Evolutionary conservation across 1,284 basidiomycete genomes (phyloP), one percentile per base, ranked within the genome.

Genomic region (Anthracocystis panici-leucophaei): DNA sequence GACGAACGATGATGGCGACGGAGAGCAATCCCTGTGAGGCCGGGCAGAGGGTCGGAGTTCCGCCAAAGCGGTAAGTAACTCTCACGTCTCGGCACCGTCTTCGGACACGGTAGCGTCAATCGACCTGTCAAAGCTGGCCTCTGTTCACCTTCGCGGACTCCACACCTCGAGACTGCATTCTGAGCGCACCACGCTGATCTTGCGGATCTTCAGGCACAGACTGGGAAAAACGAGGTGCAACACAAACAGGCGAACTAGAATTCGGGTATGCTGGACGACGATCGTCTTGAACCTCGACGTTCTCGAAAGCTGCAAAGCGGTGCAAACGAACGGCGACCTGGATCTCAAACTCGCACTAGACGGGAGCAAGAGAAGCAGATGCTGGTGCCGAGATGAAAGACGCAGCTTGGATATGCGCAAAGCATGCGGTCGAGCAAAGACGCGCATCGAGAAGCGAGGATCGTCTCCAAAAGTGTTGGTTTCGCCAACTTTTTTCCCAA

Each of bases 201-300:
- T 44, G 5, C 35, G 35, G 52, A 45, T 51, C 55, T 62, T 48
- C 48, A 64, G 61, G 61, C 41, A 59, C 56, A 42, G 46, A 9
- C 18, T 14, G 27, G 0, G 11, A n/a, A 38, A 18, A 23, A 11
- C 46, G 40, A 46, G 11, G 8, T 16, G 45, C 53, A 57, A 8
- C 33, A 16, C 9, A 38, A 29, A 21, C 35, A 45, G n/a, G 10
- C n/a, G n/a, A 38, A 42, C 10, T 16, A 20, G 25, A n/a, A 18
- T 25, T 69, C 66, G 66, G 57, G 9, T 70, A 70, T 70, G 68
- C 68, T 55, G 18, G 40, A 60, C 62, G 62, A 55, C 62, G 68
- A 70, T 70, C 68, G 45, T 16, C 42, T 51, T 33, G 48, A 58
- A 44, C 51, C 55, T 12, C 23, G 38, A 16, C 35, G 35, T 12